Evolutionary conservation across 192 early-diverging fungal genomes (phyloP).

Genomic region (Coemansia asiatica): DNA sequence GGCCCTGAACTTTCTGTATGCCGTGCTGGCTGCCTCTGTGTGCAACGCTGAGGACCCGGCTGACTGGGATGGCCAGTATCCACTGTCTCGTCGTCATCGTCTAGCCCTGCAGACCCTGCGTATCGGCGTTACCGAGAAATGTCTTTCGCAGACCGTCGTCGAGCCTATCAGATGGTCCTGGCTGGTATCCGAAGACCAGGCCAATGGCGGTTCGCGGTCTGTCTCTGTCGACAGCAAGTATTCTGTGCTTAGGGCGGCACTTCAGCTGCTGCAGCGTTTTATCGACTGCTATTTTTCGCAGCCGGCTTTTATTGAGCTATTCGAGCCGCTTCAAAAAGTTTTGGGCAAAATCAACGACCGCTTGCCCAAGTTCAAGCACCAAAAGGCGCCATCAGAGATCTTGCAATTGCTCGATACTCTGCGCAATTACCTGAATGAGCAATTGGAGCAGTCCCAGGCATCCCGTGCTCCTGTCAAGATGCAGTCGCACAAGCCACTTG

Average conservation of each 20-base stretch:
- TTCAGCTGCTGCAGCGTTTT: conserved; percentile 20
- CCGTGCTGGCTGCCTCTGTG: conserved; percentile 34
- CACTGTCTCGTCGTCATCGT: conserved; percentile 34
- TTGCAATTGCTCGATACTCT: conserved; percentile 10
- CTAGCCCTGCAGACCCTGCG: conserved; percentile 18
- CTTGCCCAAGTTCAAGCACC: conserved; percentile 27
- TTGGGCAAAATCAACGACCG: conserved; percentile 27
- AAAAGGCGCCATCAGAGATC: conserved; percentile 25
- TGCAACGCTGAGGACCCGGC: conserved; percentile 10
- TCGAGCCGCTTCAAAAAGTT: conserved; percentile 36
- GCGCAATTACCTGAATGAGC: conserved; percentile 52
- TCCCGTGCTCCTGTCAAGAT: conserved; percentile 71
- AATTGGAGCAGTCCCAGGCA: conserved; percentile 55
- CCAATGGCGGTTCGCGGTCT: background rate
- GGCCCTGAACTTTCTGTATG: conserved; percentile 62
- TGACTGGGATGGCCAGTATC: conserved; percentile 34
- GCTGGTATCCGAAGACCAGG: conserved; percentile 9
- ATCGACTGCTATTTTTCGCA: conserved; percentile 59
- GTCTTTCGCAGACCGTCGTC: background rate
- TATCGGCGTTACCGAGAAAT: conserved; percentile 12
- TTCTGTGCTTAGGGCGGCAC: conserved; percentile 24
- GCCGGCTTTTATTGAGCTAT: conserved; percentile 66
- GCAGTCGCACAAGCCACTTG: conserved; percentile 83
- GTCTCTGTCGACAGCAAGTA: conserved; percentile 23
- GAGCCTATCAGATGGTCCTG: conserved; percentile 36